Conservation (phyloP, 495 filamentous ascomycete species). For the Talaromyces trachyspermus region DNA sequence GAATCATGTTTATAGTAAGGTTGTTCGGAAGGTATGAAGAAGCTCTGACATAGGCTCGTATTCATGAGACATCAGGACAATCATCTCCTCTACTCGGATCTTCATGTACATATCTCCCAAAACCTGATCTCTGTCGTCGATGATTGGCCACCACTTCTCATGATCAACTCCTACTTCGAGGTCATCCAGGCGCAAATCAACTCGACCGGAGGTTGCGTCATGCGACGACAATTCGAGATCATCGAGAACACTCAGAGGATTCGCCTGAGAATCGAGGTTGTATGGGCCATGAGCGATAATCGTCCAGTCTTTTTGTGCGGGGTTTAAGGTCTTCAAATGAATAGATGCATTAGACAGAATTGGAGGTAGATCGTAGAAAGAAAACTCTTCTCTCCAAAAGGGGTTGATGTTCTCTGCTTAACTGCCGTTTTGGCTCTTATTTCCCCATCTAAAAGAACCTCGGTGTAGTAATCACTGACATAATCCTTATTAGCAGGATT, state of each 20-base stretch:
- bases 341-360: conserved; percentile 74
- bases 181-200: conserved; percentile 81
- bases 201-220: conserved; percentile 61
- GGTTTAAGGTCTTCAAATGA: conserved; percentile 61
- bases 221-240: conserved; percentile 46
- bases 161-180: conserved; percentile 68
- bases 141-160: conserved; percentile 85
- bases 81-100: conserved; percentile 74
- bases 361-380: conserved; percentile 77
- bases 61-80: conserved; percentile 78
- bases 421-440: conserved; percentile 78
- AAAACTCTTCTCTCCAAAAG: conserved; percentile 92
- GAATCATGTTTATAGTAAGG: conserved; percentile 76
- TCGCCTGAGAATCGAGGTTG: conserved; percentile 34
- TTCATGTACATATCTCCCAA: conserved; percentile 86
- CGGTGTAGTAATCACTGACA: conserved; percentile 65
- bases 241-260: conserved; percentile 35
- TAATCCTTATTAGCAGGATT: conserved; percentile 23
- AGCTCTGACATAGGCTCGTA: conserved; percentile 80
- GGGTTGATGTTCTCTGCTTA: conserved; percentile 74
- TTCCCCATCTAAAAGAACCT: conserved; percentile 88
- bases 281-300: conserved; percentile 41
- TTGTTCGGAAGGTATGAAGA: conserved; percentile 72
- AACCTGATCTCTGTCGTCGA: conserved; percentile 62
- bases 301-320: conserved; percentile 47